Percentiles rank a stretch among this genome's conserved stretches.
Evolutionary conservation across 495 filamentous ascomycete genomes (phyloP).

Genomic region (Xylaria venustula): DNA sequence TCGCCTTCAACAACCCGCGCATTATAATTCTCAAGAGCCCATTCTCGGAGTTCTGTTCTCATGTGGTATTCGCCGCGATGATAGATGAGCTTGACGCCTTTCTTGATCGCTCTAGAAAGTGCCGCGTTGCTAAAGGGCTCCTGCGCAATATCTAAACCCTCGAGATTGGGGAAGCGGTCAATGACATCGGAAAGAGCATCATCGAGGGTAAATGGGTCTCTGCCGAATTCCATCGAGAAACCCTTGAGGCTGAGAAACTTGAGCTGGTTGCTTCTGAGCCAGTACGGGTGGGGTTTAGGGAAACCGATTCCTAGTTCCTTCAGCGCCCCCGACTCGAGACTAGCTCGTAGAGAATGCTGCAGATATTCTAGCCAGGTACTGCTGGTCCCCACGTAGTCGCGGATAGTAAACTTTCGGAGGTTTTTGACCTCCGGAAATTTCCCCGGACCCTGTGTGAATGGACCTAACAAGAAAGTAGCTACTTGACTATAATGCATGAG

Average conservation of each 20-base stretch:
- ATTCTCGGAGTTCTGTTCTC: conserved; percentile 9
- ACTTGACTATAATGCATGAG: conserved; percentile 5
- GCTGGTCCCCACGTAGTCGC: background rate
- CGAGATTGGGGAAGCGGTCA: conserved; percentile 24
- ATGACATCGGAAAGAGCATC: conserved; percentile 6
- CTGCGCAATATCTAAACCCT: conserved; percentile 17
- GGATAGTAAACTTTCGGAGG: conserved; percentile 3
- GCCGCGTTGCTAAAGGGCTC: conserved; percentile 18
- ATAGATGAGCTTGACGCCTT: conserved; percentile 21
- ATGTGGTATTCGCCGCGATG: background rate
- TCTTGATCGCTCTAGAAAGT: conserved; percentile 15
- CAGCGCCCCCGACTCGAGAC: conserved; percentile 25
- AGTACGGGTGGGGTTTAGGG: background rate
- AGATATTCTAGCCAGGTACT: background rate
- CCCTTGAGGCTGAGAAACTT: conserved; percentile 21
- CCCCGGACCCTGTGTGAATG: background rate
- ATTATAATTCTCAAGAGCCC: conserved; percentile 16
- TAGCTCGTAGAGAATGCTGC: conserved; percentile 15
- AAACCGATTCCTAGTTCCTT: conserved; percentile 20
- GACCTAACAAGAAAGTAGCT: background rate
- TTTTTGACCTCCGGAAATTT: background rate
- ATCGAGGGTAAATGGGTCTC: conserved; percentile 1
- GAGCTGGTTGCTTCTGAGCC: conserved; percentile 22
- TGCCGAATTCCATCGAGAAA: background rate
- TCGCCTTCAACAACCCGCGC: conserved; percentile 10